Base-by-base conservation (phyloP, 2,329 filamentous ascomycete species). In the Neonectria sp. region DNA sequence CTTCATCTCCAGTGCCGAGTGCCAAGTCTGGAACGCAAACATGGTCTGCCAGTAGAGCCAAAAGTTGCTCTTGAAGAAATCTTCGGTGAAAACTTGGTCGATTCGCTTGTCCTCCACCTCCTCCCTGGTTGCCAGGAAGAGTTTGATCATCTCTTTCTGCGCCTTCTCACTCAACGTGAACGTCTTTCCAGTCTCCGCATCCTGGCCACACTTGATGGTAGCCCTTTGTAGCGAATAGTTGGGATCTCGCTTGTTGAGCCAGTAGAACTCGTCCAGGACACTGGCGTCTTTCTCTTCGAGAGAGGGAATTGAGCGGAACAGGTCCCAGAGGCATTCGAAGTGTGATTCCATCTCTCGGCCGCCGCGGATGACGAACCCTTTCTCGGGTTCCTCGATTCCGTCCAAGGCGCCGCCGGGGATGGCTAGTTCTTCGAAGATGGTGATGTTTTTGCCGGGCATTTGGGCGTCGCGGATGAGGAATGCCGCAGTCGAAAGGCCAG, bases 221-320 rank as follows among this genome's bases (percentile, higher is more conserved):
- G 76, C 75, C 27, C 76, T 68, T 68, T 77, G 74, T 51, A 78
- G 68, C 3, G 76, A 78, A 68, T 46, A 67, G 45, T 68, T 68
- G 29, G 67, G 67, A 40, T 67, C 67, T 15, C 56, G 46, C 43
- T 67, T 78, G 73, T 78, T 78, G 29, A 77, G 73, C 73, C 75
- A 73, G 71, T 78, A 77, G 57, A 78, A 77, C 60, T 78, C 75
- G 62, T 78, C 76, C 17, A 78, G 63, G 35, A 78, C 76, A 27
- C 75, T 78, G 15, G 74, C 75, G 8, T 67, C 67, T 11, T 74
- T 57, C 48, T 71, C 70, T 40, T 78, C 76, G 21, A 78, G 66
- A 13, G 76, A 78, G 3, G 76, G 76, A 25, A 78, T 52, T 6
- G 73, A 76, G 33, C 73, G 75, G 63, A 78, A 78, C 43, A 78